Evolutionary conservation across 2,329 filamentous ascomycete genomes (phyloP).

Genomic region (Sclerotiophoma versabilis): DNA sequence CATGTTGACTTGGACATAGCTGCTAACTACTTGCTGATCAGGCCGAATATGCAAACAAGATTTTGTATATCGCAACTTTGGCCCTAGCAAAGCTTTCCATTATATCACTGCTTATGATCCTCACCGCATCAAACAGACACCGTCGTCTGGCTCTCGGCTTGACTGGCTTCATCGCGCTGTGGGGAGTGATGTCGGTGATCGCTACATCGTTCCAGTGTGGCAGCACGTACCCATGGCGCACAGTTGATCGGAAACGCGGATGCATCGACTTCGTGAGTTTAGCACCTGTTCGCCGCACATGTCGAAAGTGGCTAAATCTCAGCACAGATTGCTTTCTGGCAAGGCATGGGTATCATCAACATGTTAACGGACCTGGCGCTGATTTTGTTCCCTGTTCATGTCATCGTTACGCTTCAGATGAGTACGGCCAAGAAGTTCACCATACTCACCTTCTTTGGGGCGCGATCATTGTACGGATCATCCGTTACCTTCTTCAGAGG

Average conservation of each 20-base stretch:
- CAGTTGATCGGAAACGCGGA: conserved; percentile 12
- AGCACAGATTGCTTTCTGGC: conserved; percentile 40
- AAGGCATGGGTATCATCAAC: conserved; percentile 39
- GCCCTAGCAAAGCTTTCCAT: conserved; percentile 46
- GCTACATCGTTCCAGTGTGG: conserved; percentile 45
- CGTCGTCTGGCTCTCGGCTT: conserved; percentile 36
- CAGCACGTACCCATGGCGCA: conserved; percentile 37
- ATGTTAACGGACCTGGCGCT: conserved; percentile 45
- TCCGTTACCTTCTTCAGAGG: not conserved
- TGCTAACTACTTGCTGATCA: conserved; percentile 9
- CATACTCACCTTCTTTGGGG: conserved; percentile 44
- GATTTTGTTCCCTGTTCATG: conserved; percentile 44
- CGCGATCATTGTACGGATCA: conserved; percentile 36
- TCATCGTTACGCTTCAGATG: conserved; percentile 47
- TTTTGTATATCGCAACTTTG: conserved; percentile 45
- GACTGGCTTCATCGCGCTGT: conserved; percentile 38
- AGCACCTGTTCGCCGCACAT: not conserved
- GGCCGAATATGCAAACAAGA: conserved; percentile 46
- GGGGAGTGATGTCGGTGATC: conserved; percentile 39
- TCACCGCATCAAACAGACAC: conserved; percentile 42
- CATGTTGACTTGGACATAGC: not conserved
- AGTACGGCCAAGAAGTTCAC: conserved; percentile 43
- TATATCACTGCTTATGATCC: conserved; percentile 45
- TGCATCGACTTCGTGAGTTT: conserved; percentile 39
- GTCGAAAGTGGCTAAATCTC: conserved; percentile 1